Base-by-base conservation (phyloP, 2,329 filamentous ascomycete genomes). In the Talaromyces verruculosus region DNA sequence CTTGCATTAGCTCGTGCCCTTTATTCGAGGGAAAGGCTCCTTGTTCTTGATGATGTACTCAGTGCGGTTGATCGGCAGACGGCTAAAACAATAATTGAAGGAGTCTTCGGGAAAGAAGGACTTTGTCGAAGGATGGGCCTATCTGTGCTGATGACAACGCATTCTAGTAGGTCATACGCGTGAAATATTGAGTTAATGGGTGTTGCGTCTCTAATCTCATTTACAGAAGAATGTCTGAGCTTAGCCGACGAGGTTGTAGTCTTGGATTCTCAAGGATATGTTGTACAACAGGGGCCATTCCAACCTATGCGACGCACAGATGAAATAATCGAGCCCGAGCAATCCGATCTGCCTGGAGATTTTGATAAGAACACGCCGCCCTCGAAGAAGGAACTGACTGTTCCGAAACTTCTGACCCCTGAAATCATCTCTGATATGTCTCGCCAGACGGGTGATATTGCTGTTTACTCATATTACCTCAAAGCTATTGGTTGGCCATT, bases 1-100 rank as follows among this genome's bases (percentile, higher is more conserved):
- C 79, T 85, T 68, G 80, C 62, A 35, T 58, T 64, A 25, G 84
- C 84, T 30, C 75, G 84, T 62, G 83, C 83, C 22, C 74, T 84
- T 7, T 85, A 85, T 69, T 78, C 83, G 13, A 77, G 35, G 43
- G n/a, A 51, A 19, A 17, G 33, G 13, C 43, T 65, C 10, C 30
- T 67, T n/a, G 39, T 67, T 5, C 63, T 67, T 6, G 66, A 67
- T 45, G 41, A 55, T 59, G 39, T 55, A 1, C 28, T 67, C 6
- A 67, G 58, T 43, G 66, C 63, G 15, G 43, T 67, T n/a, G 66
- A 67, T 51, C 28, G 8, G 8, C 35, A 60, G 1, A 67, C 63
- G 15, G 63, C 22, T 7, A 19, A 61, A 13, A 55, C 30, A 1
- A 65, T 67, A 37, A 37, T 62, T 11, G 47, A 65, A 6, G n/a